These are phyloP conservation scores for Paramecium sonneborni DNA, from an alignment of 73 alveolate species.

Conservation along the genomic window DNA sequence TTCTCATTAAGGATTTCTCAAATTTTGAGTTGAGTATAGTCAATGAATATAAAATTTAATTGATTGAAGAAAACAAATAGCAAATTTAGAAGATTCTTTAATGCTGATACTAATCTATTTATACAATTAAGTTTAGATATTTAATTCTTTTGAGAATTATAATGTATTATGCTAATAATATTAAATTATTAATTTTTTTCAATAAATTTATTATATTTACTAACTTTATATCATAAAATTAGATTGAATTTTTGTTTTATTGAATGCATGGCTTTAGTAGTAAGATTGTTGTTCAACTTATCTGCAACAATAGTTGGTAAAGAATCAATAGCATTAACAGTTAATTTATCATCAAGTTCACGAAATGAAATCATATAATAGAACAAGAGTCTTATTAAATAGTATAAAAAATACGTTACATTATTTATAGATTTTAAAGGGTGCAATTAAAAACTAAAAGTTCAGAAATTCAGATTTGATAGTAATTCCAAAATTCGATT, in stretches of 20 bases:
- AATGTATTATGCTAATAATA: slow-evolving; percentile 84
- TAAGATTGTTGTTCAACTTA: slow-evolving; percentile 88
- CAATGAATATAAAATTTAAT: slow-evolving; percentile 90
- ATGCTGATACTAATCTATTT: slow-evolving; percentile 82
- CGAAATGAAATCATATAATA: slow-evolving; percentile 93
- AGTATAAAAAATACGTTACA: slow-evolving; percentile 85
- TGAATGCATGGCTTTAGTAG: slow-evolving; percentile 90
- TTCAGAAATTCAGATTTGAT: slow-evolving; percentile 73
- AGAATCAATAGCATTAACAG: slow-evolving; percentile 94
- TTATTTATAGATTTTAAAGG: slow-evolving; percentile 92
- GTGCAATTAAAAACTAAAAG: slow-evolving; percentile 78
- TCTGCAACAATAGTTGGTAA: slow-evolving; percentile 96
- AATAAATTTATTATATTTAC: slow-evolving; percentile 86
- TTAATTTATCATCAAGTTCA: slow-evolving; percentile 89
- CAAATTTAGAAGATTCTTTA: slow-evolving; percentile 88
- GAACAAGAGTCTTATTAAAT: slow-evolving; percentile 91
- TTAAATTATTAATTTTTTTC: slow-evolving; percentile 92
- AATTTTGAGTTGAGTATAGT: slow-evolving; percentile 91
- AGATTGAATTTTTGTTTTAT: slow-evolving; percentile 95
- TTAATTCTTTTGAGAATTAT: slow-evolving; percentile 11
- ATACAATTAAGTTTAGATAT: slow-evolving; percentile 68
- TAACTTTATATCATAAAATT: slow-evolving; percentile 92
- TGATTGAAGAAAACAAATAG: slow-evolving; percentile 89
- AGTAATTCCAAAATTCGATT: slow-evolving; percentile 72
- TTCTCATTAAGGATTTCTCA: no score